Conservation (phyloP, 495 filamentous ascomycete genomes). For the Evernia prunastri region DNA sequence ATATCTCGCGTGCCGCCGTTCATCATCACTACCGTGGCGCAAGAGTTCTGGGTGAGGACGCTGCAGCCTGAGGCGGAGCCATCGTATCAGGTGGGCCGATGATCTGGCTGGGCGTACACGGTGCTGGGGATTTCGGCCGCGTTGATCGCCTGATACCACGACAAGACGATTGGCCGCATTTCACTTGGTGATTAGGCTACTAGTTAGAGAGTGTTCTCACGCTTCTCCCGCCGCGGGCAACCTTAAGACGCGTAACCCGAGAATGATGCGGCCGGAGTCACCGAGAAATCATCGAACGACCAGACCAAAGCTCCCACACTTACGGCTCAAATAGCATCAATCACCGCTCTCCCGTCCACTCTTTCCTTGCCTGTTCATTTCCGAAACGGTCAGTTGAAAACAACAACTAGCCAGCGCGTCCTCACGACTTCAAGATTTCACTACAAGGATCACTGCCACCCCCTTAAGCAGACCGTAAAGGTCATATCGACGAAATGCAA, state of each 20-base stretch:
- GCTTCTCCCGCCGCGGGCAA: background rate
- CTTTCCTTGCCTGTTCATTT: background rate
- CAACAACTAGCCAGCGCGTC: background rate
- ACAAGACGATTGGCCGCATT: background rate
- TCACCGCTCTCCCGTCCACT: background rate
- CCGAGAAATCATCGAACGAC: background rate
- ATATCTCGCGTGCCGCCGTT: constrained; percentile 13
- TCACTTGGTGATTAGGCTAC: background rate
- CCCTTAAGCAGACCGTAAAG: constrained; percentile 14
- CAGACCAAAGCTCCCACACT: background rate
- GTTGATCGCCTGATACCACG: constrained; percentile 12
- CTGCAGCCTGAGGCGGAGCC: constrained; percentile 10
- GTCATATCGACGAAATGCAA: constrained; percentile 11
- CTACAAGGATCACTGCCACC: constrained; percentile 2
- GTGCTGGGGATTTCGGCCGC: constrained; percentile 11
- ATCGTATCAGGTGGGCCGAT: constrained; percentile 14
- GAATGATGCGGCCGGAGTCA: background rate
- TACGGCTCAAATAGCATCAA: background rate
- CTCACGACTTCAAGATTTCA: background rate
- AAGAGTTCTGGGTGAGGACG: constrained; percentile 3
- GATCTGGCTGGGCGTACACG: constrained; percentile 11
- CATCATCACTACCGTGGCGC: constrained; percentile 9
- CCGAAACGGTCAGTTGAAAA: no score
- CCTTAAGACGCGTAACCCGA: background rate
- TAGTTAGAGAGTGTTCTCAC: background rate